Conservation (phyloP, 495 filamentous ascomycete genomes). For the Echria macrotheca region DNA sequence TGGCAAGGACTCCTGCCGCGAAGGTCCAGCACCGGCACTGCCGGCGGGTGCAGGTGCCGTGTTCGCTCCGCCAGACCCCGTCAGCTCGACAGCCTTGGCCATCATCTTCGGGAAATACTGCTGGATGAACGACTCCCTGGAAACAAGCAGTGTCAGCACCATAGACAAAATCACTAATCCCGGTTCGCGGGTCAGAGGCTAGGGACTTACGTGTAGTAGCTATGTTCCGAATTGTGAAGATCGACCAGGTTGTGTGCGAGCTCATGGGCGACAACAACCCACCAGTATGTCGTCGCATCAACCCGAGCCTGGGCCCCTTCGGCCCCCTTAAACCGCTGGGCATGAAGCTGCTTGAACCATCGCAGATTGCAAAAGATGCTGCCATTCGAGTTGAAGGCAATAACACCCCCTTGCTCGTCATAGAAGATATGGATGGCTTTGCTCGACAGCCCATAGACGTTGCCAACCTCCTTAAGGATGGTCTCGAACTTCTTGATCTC, state of each 20-base stretch:
- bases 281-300: slow-evolving; percentile 83
- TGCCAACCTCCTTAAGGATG: slow-evolving; percentile 62
- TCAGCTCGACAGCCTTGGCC: slow-evolving; percentile 24
- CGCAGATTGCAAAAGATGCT: slow-evolving; percentile 90
- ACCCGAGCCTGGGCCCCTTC: slow-evolving; percentile 36
- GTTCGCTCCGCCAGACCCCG: neutral
- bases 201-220: slow-evolving; percentile 67
- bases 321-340: slow-evolving; percentile 27
- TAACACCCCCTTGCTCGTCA: slow-evolving; percentile 69
- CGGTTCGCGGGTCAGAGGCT: slow-evolving; percentile 9
- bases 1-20: slow-evolving; percentile 4
- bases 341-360: slow-evolving; percentile 78
- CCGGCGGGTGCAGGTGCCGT: neutral
- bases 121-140: slow-evolving; percentile 46
- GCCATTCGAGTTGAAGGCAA: slow-evolving; percentile 86
- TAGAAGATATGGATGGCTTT: slow-evolving; percentile 78
- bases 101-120: slow-evolving; percentile 47
- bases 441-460: slow-evolving; percentile 60
- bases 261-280: slow-evolving; percentile 86
- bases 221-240: slow-evolving; percentile 75
- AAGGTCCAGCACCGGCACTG: neutral
- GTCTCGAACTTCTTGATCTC: slow-evolving; percentile 66
- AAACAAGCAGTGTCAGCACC: neutral
- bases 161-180: neutral
- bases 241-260: slow-evolving; percentile 86